Evolutionary conservation across 2,329 filamentous ascomycete species (phyloP).

Genomic region (Fulvia fulva): DNA sequence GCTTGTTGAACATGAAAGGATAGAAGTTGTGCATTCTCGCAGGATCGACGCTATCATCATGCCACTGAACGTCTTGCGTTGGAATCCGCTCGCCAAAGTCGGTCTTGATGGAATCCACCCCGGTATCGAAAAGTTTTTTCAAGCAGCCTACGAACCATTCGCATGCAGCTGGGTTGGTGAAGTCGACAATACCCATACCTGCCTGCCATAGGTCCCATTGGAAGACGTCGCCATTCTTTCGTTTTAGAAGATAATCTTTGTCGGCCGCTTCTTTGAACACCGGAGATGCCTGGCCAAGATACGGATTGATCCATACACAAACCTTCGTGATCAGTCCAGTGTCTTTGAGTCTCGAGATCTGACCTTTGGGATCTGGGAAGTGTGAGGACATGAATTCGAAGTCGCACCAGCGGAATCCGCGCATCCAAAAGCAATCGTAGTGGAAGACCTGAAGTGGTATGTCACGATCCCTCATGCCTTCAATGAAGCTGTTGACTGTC

Average conservation of each 20-base stretch:
- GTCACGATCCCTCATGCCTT: conserved; percentile 62
- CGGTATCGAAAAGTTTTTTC: conserved; percentile 61
- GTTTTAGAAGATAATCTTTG: conserved; percentile 66
- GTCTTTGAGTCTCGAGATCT: conserved; percentile 61
- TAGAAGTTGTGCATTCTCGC: conserved; percentile 74
- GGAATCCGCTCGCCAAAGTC: conserved; percentile 73
- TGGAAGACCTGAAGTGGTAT: conserved; percentile 70
- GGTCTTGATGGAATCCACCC: conserved; percentile 70
- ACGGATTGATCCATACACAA: conserved; percentile 74
- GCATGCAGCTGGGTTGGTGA: conserved; percentile 66
- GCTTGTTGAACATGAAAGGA: conserved; percentile 67
- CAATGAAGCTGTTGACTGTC: conserved; percentile 64
- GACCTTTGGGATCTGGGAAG: conserved; percentile 64
- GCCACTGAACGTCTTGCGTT: conserved; percentile 60
- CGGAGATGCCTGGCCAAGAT: conserved; percentile 65
- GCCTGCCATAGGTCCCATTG: conserved; percentile 77
- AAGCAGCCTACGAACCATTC: conserved; percentile 63
- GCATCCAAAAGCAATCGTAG: conserved; percentile 76
- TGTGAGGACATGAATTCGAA: conserved; percentile 66
- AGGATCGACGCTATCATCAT: conserved; percentile 57
- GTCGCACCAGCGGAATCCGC: conserved; percentile 68
- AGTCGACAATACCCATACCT: conserved; percentile 70
- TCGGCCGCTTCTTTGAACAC: conserved; percentile 62
- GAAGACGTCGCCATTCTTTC: conserved; percentile 64
- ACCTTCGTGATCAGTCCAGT: conserved; percentile 58